A percentile compares a stretch with the other conserved stretches of the same genome.
Evolutionary conservation across 2,329 filamentous ascomycete species (phyloP).

Genomic region (Ophiostoma sp.): DNA sequence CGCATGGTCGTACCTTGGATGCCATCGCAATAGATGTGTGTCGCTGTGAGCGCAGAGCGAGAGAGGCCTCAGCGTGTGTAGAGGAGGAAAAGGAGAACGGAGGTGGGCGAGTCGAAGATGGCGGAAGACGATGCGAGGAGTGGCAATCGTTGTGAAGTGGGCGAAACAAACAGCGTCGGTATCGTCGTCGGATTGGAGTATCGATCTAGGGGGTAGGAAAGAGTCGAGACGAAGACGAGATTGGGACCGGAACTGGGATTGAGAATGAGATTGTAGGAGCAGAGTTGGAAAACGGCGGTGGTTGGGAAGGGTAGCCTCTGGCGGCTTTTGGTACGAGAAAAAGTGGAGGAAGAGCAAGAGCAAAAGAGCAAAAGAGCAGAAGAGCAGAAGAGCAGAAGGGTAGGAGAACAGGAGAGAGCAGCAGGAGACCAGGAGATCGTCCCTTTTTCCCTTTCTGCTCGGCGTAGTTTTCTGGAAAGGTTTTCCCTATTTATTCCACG

Average conservation of each 20-base stretch:
- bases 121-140: not conserved
- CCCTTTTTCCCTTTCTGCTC: conserved; percentile 21
- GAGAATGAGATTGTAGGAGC: conserved; percentile 16
- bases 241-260: conserved; percentile 7
- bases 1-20: conserved; percentile 23
- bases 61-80: not conserved
- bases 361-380: not conserved
- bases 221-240: conserved; percentile 14
- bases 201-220: conserved; percentile 12
- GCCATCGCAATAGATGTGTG: conserved; percentile 20
- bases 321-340: conserved; percentile 14
- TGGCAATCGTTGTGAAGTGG: conserved; percentile 6
- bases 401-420: conserved; percentile 3
- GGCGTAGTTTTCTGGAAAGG: not conserved
- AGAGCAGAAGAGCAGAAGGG: not conserved
- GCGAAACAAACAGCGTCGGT: conserved; percentile 1
- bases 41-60: not conserved
- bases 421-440: conserved; percentile 20
- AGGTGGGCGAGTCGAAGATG: not conserved
- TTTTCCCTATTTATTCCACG: conserved; percentile 2
- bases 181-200: not conserved
- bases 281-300: conserved; percentile 21
- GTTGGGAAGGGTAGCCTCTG: conserved; percentile 21
- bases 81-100: not conserved
- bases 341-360: conserved; percentile 20